Evolutionary conservation across 495 filamentous ascomycete genomes (phyloP).

Genomic region (Podospora appendiculata): DNA sequence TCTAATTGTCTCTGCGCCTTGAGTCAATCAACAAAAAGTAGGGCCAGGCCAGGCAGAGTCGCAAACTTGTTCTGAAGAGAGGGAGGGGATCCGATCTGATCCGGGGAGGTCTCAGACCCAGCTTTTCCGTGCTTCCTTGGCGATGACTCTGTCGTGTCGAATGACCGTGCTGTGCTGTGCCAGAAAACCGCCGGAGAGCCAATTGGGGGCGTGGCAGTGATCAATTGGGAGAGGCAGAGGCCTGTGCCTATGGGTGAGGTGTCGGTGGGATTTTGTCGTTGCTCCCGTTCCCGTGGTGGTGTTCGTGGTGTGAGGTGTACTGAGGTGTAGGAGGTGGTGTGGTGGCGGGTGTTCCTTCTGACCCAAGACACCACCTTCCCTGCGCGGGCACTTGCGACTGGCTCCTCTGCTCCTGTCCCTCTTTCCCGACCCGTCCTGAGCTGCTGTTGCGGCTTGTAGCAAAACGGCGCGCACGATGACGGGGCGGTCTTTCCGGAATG

Average conservation of each 20-base stretch:
- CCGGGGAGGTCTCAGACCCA: no score
- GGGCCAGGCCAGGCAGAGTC: neutral
- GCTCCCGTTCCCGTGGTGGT: neutral
- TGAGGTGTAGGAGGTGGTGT: no score
- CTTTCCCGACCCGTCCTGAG: no score
- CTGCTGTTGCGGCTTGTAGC: neutral
- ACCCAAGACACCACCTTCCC: neutral
- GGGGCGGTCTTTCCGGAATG: neutral
- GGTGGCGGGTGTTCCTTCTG: neutral
- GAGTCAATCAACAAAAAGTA: neutral
- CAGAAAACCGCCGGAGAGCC: slow-evolving; percentile 1
- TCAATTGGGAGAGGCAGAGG: neutral
- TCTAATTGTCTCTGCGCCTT: neutral
- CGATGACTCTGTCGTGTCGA: no score
- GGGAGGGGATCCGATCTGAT: no score
- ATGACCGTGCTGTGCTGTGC: neutral
- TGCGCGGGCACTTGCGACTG: neutral
- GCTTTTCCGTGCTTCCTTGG: no score
- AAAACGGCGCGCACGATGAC: slow-evolving; percentile 3
- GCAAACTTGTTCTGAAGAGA: neutral
- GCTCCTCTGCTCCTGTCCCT: no score
- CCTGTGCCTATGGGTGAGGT: neutral
- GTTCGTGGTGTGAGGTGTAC: no score
- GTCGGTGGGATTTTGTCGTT: neutral
- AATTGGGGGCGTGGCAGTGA: slow-evolving; percentile 1